Evolutionary conservation across 345 rosid species (phyloP).

Genomic region (Eucalyptus camaldulensis): DNA sequence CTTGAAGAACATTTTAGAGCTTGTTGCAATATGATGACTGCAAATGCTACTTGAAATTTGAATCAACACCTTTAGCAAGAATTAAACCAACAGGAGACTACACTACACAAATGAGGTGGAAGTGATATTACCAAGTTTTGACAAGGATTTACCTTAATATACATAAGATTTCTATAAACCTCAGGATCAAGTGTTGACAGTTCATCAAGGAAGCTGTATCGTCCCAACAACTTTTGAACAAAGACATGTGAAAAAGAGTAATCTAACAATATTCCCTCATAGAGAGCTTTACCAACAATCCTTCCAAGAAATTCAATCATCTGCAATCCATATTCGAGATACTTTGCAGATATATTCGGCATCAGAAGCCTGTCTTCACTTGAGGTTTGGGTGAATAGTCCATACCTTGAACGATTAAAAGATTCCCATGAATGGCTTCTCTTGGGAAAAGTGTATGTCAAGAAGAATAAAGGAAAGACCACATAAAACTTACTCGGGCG

Average conservation of each 20-base stretch:
- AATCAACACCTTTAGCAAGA: background rate
- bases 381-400: conserved; percentile 77
- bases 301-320: conserved; percentile 98
- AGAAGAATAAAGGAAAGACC: background rate
- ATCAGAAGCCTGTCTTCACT: conserved; percentile 79
- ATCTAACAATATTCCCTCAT: conserved; percentile 92
- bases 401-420: conserved; percentile 42
- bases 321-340: conserved; percentile 73
- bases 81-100: background rate
- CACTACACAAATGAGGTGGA: background rate
- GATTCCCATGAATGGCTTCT: background rate
- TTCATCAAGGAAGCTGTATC: conserved; percentile 96
- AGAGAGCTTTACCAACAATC: conserved; percentile 95
- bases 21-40: background rate
- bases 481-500: conserved; percentile 69
- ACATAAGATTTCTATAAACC: conserved; percentile 82
- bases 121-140: background rate
- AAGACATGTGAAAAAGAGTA: conserved; percentile 89
- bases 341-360: conserved; percentile 80
- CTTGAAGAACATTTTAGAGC: background rate
- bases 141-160: conserved; percentile 69
- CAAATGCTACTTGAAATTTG: background rate
- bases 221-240: conserved; percentile 87
- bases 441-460: background rate
- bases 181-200: conserved; percentile 95